Conservation (phyloP, 495 filamentous ascomycete genomes). For the Podospora australis region DNA sequence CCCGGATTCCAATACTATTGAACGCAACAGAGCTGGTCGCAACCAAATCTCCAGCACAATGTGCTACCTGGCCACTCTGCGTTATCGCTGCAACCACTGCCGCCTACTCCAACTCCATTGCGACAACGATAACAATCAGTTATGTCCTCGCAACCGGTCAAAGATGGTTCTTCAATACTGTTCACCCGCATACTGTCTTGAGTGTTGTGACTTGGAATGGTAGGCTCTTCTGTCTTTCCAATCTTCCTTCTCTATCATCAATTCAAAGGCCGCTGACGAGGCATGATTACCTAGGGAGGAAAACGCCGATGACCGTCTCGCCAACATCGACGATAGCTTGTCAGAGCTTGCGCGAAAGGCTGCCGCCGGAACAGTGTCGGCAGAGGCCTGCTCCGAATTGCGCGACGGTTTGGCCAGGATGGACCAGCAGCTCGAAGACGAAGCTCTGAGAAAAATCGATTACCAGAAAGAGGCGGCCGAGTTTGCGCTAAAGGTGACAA, state of each 20-base stretch:
- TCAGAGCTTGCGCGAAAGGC: background rate
- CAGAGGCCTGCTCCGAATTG: too few relatives aligned
- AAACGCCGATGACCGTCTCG: background rate
- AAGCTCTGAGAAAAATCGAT: too few relatives aligned
- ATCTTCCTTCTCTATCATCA: background rate
- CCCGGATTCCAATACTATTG: too few relatives aligned
- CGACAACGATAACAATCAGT: background rate
- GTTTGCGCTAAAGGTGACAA: too few relatives aligned
- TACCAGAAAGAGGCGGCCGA: too few relatives aligned
- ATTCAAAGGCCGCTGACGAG: background rate
- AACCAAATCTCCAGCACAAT: background rate
- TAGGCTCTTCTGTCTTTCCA: background rate
- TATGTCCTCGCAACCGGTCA: background rate
- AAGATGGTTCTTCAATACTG: background rate
- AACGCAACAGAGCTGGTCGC: too few relatives aligned
- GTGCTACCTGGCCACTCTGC: background rate
- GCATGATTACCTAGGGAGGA: background rate
- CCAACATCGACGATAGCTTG: background rate
- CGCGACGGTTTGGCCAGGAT: too few relatives aligned
- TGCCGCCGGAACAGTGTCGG: too few relatives aligned
- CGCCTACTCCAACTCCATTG: background rate
- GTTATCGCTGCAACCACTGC: background rate
- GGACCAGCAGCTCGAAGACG: too few relatives aligned
- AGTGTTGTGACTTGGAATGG: background rate
- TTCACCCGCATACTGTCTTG: background rate